These are phyloP conservation scores for Phyllostachys edulis DNA, from an alignment of 176 grass and related monocot species.

Conservation along the genomic window DNA sequence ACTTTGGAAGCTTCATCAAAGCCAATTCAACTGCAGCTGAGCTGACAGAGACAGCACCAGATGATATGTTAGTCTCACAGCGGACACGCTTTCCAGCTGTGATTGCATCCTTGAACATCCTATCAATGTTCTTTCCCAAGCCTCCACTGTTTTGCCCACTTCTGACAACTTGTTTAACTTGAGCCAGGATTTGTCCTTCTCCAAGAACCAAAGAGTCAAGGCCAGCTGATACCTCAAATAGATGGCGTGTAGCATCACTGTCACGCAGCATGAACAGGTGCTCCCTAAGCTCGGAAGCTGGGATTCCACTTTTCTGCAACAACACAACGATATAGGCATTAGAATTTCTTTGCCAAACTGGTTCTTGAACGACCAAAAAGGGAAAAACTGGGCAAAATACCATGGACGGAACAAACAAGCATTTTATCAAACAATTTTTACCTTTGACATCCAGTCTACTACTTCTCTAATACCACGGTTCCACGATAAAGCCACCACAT, in stretches of 20 bases:
- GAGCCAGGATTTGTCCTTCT: slow-evolving; percentile 86
- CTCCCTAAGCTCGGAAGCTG: slow-evolving; percentile 68
- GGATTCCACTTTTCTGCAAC: slow-evolving; percentile 80
- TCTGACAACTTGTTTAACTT: slow-evolving; percentile 92
- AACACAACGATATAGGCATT: slow-evolving; percentile 13
- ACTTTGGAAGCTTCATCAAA: slow-evolving; percentile 80
- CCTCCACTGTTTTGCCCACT: slow-evolving; percentile 74
- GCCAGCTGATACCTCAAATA: slow-evolving; percentile 86
- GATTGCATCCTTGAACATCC: slow-evolving; percentile 98
- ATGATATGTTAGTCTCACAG: slow-evolving; percentile 78
- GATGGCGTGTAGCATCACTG: slow-evolving; percentile 70
- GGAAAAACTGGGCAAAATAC: slow-evolving; percentile 7
- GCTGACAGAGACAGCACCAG: slow-evolving; percentile 90
- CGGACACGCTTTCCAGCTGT: slow-evolving; percentile 86
- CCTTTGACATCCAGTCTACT: slow-evolving; percentile 97
- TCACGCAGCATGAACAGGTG: slow-evolving; percentile 87
- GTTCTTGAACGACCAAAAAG: slow-evolving; percentile 17
- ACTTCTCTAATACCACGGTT: slow-evolving; percentile 95
- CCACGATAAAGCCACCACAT: slow-evolving; percentile 93
- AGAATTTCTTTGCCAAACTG: slow-evolving; percentile 12
- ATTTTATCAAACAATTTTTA: slow-evolving; percentile 38
- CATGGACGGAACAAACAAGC: neutral
- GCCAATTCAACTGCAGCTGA: slow-evolving; percentile 90
- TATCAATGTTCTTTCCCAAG: slow-evolving; percentile 87
- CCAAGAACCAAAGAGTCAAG: slow-evolving; percentile 85